Evolutionary conservation across 805 yeast species (phyloP), one percentile per base, ranked within the genome.

Genomic region (Candida parachauliodes): DNA sequence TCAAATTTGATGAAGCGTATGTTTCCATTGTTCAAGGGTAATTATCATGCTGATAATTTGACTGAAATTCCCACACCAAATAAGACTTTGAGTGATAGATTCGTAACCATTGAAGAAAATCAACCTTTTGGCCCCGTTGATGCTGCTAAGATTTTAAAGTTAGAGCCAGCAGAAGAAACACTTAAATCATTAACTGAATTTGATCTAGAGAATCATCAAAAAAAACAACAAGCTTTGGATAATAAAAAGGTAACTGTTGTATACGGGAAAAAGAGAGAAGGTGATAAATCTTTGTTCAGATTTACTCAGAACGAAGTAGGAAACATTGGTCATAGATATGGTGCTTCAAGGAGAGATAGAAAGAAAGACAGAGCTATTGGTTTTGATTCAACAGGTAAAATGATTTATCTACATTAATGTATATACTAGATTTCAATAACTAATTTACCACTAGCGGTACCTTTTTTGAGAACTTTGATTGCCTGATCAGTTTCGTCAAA

Each of bases 41-140:
- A 62, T 5, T 45, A 49, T 11, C 52, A 53, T 18, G 70, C 79
- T 8, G 95, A 89, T 54, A 85, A 88, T 56, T 70, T 88, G 55
- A 84, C 95, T n/a, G 96, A 91, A 69, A 86, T 89, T 68, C 96
- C 96, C 23, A 79, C 85, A 36, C 95, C 96, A 22, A 75, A 79
- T 47, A 86, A 83, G 62, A 84, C 95, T 2, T 69, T 82, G 45
- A 79, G 79, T 46, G 87, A 94, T 46, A 72, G 91, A 47, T 89
- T 89, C 68, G 63, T 87, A 55, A 83, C 95, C 9, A 81, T 91
- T 57, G 91, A 96, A 8, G 98, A 91, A 64, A 81, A 88, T 19
- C 95, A 88, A 65, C 95, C 96, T 8, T 89, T 91, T 57, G 96
- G 96, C 5, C 95, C 97, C 4, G 74, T 88, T 5, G 98, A 93